Evolutionary conservation across 208 protist genomes (phyloP).

Genomic region (Trypanosoma congolense): DNA sequence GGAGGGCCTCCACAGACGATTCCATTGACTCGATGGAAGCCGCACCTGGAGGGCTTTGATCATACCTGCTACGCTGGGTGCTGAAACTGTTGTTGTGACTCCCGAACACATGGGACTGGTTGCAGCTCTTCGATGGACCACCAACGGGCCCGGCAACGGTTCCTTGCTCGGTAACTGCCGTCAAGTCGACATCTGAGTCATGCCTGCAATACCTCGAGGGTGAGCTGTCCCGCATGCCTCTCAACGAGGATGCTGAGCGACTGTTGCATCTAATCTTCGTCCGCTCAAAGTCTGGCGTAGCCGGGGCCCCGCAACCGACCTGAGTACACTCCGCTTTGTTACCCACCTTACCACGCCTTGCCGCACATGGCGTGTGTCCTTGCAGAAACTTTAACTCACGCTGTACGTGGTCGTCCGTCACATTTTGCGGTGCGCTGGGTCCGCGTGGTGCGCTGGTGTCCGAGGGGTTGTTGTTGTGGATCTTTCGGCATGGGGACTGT

Average conservation of each 20-base stretch:
- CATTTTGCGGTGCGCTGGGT: not conserved
- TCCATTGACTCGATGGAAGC: not conserved
- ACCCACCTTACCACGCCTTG: not conserved
- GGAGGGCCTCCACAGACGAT: not conserved
- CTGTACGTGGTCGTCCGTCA: not conserved
- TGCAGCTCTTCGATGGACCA: not conserved
- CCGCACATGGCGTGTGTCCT: not conserved
- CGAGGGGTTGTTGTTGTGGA: not conserved
- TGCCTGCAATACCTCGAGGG: conserved; percentile 12
- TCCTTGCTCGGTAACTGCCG: too few relatives aligned
- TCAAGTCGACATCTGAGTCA: conserved; percentile 3
- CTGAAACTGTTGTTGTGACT: not conserved
- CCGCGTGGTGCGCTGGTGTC: not conserved
- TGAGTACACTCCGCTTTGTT: not conserved
- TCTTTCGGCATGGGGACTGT: conserved; percentile 6
- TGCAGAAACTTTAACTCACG: conserved; percentile 1
- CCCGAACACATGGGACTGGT: not conserved
- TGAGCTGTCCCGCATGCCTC: not conserved
- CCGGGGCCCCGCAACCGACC: not conserved
- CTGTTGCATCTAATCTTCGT: not conserved
- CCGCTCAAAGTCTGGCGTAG: not conserved
- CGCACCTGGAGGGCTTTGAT: not conserved
- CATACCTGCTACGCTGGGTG: not conserved
- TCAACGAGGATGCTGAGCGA: not conserved
- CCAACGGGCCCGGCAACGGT: not conserved